Evolutionary conservation across 2,329 filamentous ascomycete species (phyloP).

Genomic region (Diaporthe batatas): DNA sequence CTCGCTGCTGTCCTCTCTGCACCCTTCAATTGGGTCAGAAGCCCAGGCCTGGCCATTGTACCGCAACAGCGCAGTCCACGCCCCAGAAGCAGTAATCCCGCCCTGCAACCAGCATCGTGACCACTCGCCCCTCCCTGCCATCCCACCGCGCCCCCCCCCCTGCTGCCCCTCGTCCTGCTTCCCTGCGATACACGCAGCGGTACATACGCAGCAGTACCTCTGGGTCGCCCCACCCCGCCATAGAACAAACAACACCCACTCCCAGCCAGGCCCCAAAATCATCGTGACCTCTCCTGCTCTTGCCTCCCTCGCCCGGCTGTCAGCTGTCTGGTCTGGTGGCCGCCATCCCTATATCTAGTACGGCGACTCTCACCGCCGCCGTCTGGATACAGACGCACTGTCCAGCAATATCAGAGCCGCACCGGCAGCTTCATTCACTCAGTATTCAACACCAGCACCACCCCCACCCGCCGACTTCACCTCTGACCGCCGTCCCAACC

Average conservation of each 20-base stretch:
- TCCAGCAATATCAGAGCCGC: neutral
- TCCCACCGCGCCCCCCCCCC: conserved; percentile 12
- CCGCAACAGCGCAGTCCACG: neutral
- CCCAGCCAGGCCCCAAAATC: conserved; percentile 14
- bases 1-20: conserved; percentile 29
- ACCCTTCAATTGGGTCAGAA: conserved; percentile 32
- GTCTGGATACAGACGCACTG: neutral
- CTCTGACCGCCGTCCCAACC: neutral
- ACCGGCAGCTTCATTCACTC: neutral
- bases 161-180: conserved; percentile 20
- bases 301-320: neutral
- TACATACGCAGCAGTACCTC: neutral
- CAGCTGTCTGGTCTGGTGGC: neutral
- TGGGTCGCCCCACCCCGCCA: conserved; percentile 18
- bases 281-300: conserved; percentile 13
- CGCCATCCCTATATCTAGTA: neutral
- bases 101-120: conserved; percentile 32
- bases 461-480: neutral
- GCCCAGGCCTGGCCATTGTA: conserved; percentile 3
- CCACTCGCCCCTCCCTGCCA: conserved; percentile 6
- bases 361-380: neutral
- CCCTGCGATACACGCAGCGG: neutral
- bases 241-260: conserved; percentile 8
- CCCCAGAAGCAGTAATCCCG: neutral
- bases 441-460: neutral